phyloP scores from a whole-genome alignment of 2,329 filamentous ascomycete species.

The Trichoderma koningii region DNA sequence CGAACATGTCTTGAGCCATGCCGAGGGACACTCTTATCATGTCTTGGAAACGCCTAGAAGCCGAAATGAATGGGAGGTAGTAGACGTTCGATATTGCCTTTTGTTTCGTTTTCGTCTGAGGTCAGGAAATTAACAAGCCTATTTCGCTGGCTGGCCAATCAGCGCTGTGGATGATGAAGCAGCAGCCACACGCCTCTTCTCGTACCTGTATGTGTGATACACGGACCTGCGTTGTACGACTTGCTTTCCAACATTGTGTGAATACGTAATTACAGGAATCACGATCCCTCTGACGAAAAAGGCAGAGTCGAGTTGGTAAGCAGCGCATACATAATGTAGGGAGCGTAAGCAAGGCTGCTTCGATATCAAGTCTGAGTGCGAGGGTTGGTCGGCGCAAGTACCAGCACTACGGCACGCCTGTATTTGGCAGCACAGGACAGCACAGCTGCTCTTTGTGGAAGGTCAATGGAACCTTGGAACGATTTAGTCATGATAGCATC shows the following conservation, averaged over 20 bases:
- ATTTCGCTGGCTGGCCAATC: conserved; percentile 11
- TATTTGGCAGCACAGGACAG: conserved; percentile 14
- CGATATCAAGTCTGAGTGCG: background rate
- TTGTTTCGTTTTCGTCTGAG: conserved; percentile 19
- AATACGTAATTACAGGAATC: too few species aligned
- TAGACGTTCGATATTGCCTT: background rate
- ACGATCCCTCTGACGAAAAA: too few species aligned
- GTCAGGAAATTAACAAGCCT: conserved; percentile 6
- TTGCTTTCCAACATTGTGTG: too few species aligned
- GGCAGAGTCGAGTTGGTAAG: background rate
- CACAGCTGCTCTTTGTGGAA: conserved; percentile 5
- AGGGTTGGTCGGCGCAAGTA: background rate
- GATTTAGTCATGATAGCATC: too few species aligned
- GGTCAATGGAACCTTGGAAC: background rate
- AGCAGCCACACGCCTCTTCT: background rate
- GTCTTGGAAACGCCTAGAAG: background rate
- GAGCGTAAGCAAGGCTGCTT: background rate
- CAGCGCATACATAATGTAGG: conserved; percentile 4
- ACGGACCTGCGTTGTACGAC: too few species aligned
- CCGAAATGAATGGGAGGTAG: conserved; percentile 14
- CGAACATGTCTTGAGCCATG: background rate
- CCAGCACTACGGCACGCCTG: conserved; percentile 13
- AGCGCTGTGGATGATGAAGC: background rate
- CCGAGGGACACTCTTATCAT: background rate
- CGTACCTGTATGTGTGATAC: too few species aligned